Evolutionary conservation across 208 protist genomes (phyloP).

Genomic region (Trichomonas vaginalis): DNA sequence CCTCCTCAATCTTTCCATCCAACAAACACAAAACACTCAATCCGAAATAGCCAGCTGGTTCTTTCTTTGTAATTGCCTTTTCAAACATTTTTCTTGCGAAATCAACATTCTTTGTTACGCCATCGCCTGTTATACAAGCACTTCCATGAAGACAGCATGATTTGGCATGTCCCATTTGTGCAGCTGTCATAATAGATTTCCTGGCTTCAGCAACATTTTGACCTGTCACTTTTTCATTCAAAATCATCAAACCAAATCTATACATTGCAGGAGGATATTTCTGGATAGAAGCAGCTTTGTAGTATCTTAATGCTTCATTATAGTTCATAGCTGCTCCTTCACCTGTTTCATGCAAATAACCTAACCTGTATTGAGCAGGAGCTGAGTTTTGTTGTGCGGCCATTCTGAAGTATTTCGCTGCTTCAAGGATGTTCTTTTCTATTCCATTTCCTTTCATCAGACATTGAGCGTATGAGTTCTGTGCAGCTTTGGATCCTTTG

Average conservation of each 20-base stretch:
- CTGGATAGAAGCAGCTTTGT: not conserved
- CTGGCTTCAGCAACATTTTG: not conserved
- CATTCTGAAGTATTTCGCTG: conserved; percentile 1
- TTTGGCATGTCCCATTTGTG: not conserved
- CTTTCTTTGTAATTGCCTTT: not conserved
- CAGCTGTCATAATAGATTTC: not conserved
- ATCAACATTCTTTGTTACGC: not conserved
- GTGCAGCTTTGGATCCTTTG: not conserved
- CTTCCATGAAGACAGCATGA: not conserved
- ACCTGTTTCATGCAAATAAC: not conserved
- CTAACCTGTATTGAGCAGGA: not conserved
- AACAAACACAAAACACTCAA: not conserved
- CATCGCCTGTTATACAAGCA: not conserved
- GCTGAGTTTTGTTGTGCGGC: not conserved
- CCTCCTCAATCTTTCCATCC: not conserved
- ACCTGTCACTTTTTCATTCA: not conserved
- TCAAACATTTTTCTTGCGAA: not conserved
- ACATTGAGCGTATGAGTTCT: not conserved
- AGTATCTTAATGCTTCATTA: not conserved
- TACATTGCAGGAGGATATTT: not conserved
- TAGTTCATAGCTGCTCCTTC: not conserved
- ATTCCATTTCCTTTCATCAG: not conserved
- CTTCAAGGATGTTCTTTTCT: not conserved
- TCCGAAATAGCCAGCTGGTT: not conserved
- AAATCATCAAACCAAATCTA: not conserved